Base-by-base conservation (phyloP, 352 stramenopile genomes). In the Globisporangium nagaii region DNA sequence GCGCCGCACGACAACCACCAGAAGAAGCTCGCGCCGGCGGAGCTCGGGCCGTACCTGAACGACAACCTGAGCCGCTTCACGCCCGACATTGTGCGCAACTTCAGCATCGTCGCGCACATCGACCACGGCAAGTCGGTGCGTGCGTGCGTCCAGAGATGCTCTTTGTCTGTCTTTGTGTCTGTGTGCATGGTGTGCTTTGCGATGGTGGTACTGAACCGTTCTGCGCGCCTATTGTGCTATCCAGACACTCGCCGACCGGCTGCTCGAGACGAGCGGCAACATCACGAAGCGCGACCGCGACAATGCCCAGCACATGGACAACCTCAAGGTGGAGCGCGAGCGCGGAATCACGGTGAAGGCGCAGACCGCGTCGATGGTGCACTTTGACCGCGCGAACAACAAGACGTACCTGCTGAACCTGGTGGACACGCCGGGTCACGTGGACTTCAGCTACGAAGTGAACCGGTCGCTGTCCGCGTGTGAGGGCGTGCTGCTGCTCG, bases 281-380 rank as follows among this genome's bases (percentile, higher is more conserved):
- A 96, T 96, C 63, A 90, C 79, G 37, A 83, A 86, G 39, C 71
- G 83, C 27, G 79, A 93, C 43, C 79, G 86, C 27, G 85, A 94
- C 25, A 90, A 79, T 40, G 86, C 83, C 28, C 86, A 94, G 54
- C 82, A 88, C 50, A 62, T 94, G 20, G 96, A 99, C 71, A 98
- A 90, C 39, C 79, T 99, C 35, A 86, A 92, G 65, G 83, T 99
- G 3, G 97, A 99, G 71, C 72, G 93, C 32, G 94, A 99, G 69
- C 90, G 97, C 27, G 97, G 97, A 20, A 99, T 99, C 59, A 99
- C 97, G 0, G 97, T 99, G 17, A 99, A 99, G 73, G 96, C 96
- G 6, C 94, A 98, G 50, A 98, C 96, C 10, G 96, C 96, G 13
- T 98, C 91, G 7, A 98, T 99, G 95, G 67, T 98, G 31, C 97